Conservation (phyloP, 495 filamentous ascomycete species). For the Xylaria curta region DNA sequence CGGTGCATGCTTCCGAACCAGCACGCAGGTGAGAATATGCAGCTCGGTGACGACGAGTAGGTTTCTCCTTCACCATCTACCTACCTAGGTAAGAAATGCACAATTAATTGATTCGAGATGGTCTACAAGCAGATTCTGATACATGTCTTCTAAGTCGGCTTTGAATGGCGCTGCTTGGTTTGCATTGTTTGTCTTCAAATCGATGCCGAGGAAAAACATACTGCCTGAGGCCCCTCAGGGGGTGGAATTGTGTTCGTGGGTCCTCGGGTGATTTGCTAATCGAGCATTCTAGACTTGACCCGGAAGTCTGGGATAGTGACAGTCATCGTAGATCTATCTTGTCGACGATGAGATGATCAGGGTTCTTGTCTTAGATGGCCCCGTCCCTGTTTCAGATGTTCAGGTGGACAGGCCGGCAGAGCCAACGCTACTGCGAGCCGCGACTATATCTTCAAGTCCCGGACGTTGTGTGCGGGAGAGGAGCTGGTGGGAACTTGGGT, state of each 20-base stretch:
- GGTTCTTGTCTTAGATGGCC: conserved; percentile 21
- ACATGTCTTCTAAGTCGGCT: neutral
- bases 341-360: conserved; percentile 24
- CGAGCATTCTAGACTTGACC: conserved; percentile 27
- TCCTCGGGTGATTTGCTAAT: conserved; percentile 4
- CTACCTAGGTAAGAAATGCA: neutral
- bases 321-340: conserved; percentile 30
- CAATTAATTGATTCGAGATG: neutral
- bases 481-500: neutral
- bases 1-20: conserved; percentile 6
- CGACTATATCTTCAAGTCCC: conserved; percentile 15
- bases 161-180: neutral
- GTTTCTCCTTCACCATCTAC: neutral
- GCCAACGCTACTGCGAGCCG: conserved; percentile 22
- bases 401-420: conserved; percentile 19
- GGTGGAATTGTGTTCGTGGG: neutral
- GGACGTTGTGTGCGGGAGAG: conserved; percentile 1
- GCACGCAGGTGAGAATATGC: neutral
- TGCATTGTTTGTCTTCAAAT: neutral
- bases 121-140: neutral
- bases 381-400: conserved; percentile 23
- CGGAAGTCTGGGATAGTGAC: conserved; percentile 21
- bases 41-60: neutral
- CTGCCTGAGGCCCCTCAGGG: neutral
- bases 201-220: neutral